Conservation (phyloP, 805 yeast species). For the Yarrowia alimentaria region DNA sequence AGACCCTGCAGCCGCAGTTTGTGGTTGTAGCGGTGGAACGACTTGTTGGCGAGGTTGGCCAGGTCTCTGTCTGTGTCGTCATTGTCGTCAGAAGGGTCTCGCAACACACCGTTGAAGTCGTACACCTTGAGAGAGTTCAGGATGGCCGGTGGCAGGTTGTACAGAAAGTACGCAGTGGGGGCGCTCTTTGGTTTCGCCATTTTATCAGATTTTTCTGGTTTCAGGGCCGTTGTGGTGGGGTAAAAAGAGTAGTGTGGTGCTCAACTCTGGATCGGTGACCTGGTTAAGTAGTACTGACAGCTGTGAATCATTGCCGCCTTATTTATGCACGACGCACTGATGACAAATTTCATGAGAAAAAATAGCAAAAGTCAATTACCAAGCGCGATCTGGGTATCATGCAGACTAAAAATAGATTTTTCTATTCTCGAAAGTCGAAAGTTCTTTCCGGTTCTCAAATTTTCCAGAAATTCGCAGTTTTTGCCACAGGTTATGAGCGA, state of each 20-base stretch:
- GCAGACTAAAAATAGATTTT: neutral
- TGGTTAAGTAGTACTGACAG: neutral
- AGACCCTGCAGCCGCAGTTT: slow-evolving; percentile 13
- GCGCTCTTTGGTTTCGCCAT: slow-evolving; percentile 10
- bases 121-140: slow-evolving; percentile 11
- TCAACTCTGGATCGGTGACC: neutral
- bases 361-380: neutral
- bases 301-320: slow-evolving; percentile 26
- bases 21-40: slow-evolving; percentile 25
- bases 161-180: slow-evolving; percentile 20
- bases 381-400: too few species aligned
- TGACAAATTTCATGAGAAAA: neutral
- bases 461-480: too few species aligned
- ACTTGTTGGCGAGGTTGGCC: too few species aligned
- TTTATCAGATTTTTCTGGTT: neutral
- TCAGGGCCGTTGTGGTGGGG: neutral
- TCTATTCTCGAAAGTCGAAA: neutral
- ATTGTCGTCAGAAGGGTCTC: neutral
- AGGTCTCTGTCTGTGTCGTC: too few species aligned
- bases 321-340: neutral
- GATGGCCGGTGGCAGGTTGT: slow-evolving; percentile 23
- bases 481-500: neutral
- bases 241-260: too few species aligned
- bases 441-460: too few species aligned
- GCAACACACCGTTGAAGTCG: slow-evolving; percentile 21